Percentiles rank a stretch among this genome's conserved stretches.
Evolutionary conservation across 2,329 filamentous ascomycete genomes (phyloP).

Genomic region (Diaporthe velutina): DNA sequence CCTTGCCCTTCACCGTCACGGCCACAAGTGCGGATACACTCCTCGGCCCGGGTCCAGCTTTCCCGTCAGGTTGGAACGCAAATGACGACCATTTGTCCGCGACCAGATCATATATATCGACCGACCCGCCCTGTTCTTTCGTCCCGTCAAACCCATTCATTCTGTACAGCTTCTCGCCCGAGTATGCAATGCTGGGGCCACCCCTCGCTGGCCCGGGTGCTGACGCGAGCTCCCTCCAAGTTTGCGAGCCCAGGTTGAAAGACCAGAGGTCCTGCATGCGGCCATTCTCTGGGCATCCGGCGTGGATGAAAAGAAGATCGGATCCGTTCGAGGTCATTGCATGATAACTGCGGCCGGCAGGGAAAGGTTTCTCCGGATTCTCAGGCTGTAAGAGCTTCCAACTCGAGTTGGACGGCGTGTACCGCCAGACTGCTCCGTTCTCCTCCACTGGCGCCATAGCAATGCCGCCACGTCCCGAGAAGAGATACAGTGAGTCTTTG

Average conservation of each 20-base stretch:
- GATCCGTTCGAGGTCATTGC: background rate
- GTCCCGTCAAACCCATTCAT: slow-evolving; percentile 7
- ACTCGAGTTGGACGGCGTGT: background rate
- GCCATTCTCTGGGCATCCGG: slow-evolving; percentile 1
- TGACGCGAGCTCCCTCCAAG: background rate
- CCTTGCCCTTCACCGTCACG: background rate
- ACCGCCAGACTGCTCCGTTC: slow-evolving; percentile 1
- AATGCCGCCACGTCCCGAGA: slow-evolving; percentile 8
- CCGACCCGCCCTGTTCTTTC: background rate
- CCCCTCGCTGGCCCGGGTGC: slow-evolving; percentile 1
- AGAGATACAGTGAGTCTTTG: slow-evolving; percentile 1
- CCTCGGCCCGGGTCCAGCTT: background rate
- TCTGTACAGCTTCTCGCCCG: background rate
- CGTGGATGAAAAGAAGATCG: background rate
- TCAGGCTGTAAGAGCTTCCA: background rate
- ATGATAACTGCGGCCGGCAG: slow-evolving; percentile 9
- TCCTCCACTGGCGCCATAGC: slow-evolving; percentile 4
- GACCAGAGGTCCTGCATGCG: slow-evolving; percentile 7
- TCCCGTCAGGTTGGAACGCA: background rate
- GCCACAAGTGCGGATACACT: slow-evolving; percentile 6
- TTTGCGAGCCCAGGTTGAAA: background rate
- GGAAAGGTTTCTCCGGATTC: background rate
- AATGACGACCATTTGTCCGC: background rate
- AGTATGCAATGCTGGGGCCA: background rate
- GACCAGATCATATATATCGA: background rate